phyloP scores from a whole-genome alignment of 176 grass and related monocot species.

The Zoysia japonica region DNA sequence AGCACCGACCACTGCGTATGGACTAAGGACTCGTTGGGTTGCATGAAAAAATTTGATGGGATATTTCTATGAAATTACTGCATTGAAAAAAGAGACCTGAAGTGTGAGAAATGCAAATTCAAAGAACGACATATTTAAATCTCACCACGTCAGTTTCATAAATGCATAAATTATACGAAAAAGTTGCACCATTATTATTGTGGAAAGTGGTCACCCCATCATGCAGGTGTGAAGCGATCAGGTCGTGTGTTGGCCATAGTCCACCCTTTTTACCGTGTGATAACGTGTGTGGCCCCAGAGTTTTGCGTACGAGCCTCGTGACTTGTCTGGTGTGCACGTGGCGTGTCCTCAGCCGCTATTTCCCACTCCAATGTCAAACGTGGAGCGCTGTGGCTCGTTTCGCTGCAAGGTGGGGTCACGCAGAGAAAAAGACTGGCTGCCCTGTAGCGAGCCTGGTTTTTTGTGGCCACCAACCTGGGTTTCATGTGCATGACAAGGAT shows the following conservation, averaged over 20 bases:
- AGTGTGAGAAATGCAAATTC: neutral
- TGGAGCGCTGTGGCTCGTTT: conserved; percentile 3
- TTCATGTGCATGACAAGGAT: neutral
- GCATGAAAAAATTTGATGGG: no score
- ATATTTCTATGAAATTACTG: no score
- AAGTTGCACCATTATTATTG: conserved; percentile 6
- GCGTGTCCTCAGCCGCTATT: conserved; percentile 33
- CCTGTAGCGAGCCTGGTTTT: conserved; percentile 4
- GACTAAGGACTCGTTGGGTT: no score
- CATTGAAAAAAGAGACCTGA: no score
- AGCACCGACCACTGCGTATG: no score
- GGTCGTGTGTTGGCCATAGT: conserved; percentile 28
- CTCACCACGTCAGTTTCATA: neutral
- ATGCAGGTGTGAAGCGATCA: neutral
- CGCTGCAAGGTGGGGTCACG: conserved; percentile 16
- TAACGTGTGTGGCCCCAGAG: conserved; percentile 37
- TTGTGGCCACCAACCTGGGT: neutral
- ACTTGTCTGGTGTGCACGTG: conserved; percentile 48
- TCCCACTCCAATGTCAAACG: conserved; percentile 4
- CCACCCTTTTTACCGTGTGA: conserved; percentile 25
- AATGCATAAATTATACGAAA: neutral
- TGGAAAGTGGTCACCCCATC: neutral
- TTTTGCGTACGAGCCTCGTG: conserved; percentile 32
- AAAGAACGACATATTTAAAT: neutral
- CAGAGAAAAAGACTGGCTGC: neutral